Base-by-base conservation (phyloP, 2,329 filamentous ascomycete genomes). In the Pyrenophora tritici-repentis region DNA sequence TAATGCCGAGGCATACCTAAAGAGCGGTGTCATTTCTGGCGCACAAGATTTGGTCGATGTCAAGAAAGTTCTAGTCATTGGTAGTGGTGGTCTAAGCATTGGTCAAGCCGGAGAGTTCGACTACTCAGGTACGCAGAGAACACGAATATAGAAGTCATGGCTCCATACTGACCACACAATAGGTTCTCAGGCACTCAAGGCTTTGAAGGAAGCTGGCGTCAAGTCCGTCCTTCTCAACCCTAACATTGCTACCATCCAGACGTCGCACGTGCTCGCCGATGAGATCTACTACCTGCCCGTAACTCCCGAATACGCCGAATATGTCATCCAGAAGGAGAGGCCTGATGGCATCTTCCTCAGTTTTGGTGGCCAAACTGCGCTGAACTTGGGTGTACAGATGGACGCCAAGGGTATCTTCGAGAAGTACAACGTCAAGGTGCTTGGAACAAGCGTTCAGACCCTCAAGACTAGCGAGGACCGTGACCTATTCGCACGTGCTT, bases 231-330 rank as follows among this genome's bases (percentile, higher is more conserved):
- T 97, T 60, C 92, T 97, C 75, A 97, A 97, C 78, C 93, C 93
- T 68, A 97, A 97, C 75, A 97, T 97, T 74, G 93, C 93, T 54
- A 97, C 94, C 51, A 97, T 97, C 71, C 93, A 97, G 79, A 97
- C 93, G 66, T 91, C 95, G 75, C 93, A 97, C 82, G 87, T 88
- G 69, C 88, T 97, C 72, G 91, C 91, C 70, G 93, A 97, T 73
- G 92, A 97, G 79, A 89, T 97, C 70, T 97, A 97, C 83, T 97
- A 97, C 78, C 87, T 97, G 32, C 94, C 94, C 49, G 92, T 99
- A 67, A 99, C 94, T 14, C 89, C 93, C 59, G 93, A 97, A 83
- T 99, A 97, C 78, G 92, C 97, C 72, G 89, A 89, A 69, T 93
- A 97, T 76, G 93, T 99, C 56, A 97, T 99, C 73, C 91, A 97